A percentile compares a stretch with the other conserved stretches of the same genome.
phyloP scores from a whole-genome alignment of 2,329 filamentous ascomycete genomes.

The Didymella sp. region DNA sequence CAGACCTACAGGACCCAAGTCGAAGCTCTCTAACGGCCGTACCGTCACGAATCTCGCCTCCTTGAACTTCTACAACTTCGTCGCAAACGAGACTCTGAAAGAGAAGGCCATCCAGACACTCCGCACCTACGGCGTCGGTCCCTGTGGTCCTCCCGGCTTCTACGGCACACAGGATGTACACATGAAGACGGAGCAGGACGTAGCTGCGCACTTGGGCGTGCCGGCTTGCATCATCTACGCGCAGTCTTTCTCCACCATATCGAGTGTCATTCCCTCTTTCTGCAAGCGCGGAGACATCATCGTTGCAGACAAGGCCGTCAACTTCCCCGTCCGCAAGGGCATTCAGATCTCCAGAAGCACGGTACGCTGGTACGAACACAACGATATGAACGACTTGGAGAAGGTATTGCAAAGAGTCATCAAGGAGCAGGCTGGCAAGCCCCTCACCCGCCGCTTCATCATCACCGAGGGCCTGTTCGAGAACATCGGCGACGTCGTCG shows the following conservation, averaged over 20 bases:
- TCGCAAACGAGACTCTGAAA: conserved; percentile 88
- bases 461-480: conserved; percentile 96
- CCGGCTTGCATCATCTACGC: conserved; percentile 93
- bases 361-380: conserved; percentile 93
- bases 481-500: conserved; percentile 80
- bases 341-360: conserved; percentile 91
- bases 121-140: conserved; percentile 93
- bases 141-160: conserved; percentile 95
- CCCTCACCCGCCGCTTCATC: conserved; percentile 89
- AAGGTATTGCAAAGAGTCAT: conserved; percentile 82
- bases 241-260: conserved; percentile 94
- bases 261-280: conserved; percentile 95
- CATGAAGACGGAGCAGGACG: conserved; percentile 94
- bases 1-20: conserved; percentile 87
- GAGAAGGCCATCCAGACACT: conserved; percentile 94
- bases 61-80: conserved; percentile 98
- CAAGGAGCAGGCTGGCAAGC: conserved; percentile 87
- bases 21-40: conserved; percentile 85
- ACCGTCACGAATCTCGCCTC: conserved; percentile 93
- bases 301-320: conserved; percentile 90
- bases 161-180: conserved; percentile 99
- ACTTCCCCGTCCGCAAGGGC: conserved; percentile 92
- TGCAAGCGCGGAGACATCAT: conserved; percentile 98
- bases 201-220: conserved; percentile 86
- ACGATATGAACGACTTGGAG: conserved; percentile 93